Conservation (phyloP, 1,284 basidiomycete genomes). For the Malassezia yamatoensis region DNA sequence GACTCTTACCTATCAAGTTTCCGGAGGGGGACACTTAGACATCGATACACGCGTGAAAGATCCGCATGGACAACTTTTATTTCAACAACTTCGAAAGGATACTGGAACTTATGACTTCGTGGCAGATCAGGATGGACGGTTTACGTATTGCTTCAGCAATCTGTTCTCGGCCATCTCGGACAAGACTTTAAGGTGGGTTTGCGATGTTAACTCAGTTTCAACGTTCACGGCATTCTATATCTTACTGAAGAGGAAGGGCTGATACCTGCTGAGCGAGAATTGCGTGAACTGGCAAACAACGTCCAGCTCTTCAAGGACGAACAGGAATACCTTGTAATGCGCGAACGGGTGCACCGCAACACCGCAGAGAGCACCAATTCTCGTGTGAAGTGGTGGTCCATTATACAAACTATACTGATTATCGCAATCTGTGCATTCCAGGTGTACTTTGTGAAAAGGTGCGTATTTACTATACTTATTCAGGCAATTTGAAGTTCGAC, state of each 20-base stretch:
- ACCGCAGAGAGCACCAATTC: conserved; percentile 62
- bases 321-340: conserved; percentile 92
- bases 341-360: conserved; percentile 84
- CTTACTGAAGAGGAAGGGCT: conserved; percentile 67
- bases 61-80: conserved; percentile 61
- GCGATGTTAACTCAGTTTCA: conserved; percentile 61
- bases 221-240: conserved; percentile 94
- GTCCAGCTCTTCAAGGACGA: conserved; percentile 91
- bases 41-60: conserved; percentile 79
- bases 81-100: conserved; percentile 71
- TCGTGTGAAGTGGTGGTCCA: conserved; percentile 98
- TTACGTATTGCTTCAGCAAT: conserved; percentile 97
- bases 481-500: conserved; percentile 20
- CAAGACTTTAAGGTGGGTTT: conserved; percentile 61
- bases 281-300: conserved; percentile 72
- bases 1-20: conserved; percentile 98
- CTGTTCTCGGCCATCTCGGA: conserved; percentile 88
- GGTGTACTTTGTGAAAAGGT: conserved; percentile 85
- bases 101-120: conserved; percentile 83
- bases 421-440: conserved; percentile 90
- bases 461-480: not conserved
- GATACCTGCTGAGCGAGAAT: conserved; percentile 82
- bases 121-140: conserved; percentile 71
- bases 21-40: conserved; percentile 87
- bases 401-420: conserved; percentile 75